phyloP scores from a whole-genome alignment of 495 filamentous ascomycete species.

The Podospora pseudopauciseta region DNA sequence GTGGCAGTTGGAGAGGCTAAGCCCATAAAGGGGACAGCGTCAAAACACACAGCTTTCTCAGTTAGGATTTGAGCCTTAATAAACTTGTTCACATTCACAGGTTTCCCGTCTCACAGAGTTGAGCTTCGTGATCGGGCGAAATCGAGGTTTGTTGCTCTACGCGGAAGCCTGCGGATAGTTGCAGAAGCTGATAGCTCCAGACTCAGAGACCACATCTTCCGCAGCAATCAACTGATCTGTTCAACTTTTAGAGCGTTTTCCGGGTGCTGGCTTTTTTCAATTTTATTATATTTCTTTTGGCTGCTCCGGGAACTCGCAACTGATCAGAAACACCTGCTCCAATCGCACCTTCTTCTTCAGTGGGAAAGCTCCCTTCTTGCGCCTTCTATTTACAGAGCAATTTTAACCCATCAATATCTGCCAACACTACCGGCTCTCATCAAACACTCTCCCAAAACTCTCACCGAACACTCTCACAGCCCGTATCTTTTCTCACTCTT shows the following conservation, averaged over 20 bases:
- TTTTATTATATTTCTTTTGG: not conserved
- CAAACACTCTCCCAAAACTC: no score
- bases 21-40: constrained; percentile 42
- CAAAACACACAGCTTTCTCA: not conserved
- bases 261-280: not conserved
- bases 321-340: not conserved
- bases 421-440: no score
- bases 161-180: not conserved
- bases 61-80: not conserved
- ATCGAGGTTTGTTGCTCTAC: not conserved
- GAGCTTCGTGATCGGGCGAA: not conserved
- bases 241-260: not conserved
- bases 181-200: not conserved
- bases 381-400: not conserved
- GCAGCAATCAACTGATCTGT: not conserved
- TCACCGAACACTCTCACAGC: no score
- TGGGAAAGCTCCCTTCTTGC: not conserved
- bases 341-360: not conserved
- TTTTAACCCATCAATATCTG: not conserved
- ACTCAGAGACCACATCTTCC: not conserved
- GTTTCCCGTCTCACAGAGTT: no score
- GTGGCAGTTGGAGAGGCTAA: constrained; percentile 60
- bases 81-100: no score
- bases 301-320: not conserved
- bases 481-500: not conserved